Conservation (phyloP, 2,329 filamentous ascomycete species). For the Fusarium domesticum region DNA sequence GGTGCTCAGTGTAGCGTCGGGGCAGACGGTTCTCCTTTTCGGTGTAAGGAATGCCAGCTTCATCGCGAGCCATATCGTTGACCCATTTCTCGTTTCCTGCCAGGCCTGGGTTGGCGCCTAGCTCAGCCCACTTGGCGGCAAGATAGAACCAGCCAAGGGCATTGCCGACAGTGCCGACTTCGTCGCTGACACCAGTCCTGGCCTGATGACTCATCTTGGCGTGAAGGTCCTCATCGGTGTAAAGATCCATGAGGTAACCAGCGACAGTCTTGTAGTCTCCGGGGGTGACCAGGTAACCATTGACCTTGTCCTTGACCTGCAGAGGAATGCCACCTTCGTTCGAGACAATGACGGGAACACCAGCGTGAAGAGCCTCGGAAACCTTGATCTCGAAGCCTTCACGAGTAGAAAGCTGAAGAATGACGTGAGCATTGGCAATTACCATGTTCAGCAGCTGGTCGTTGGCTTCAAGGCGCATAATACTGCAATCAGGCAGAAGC, state of each 20-base stretch:
- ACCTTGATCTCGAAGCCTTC: slow-evolving; percentile 89
- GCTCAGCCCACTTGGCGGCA: slow-evolving; percentile 61
- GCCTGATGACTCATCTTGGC: slow-evolving; percentile 64
- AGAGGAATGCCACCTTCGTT: slow-evolving; percentile 76
- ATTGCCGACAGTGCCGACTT: slow-evolving; percentile 79
- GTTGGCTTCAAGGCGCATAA: slow-evolving; percentile 73
- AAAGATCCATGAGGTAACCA: slow-evolving; percentile 61
- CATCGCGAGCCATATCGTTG: slow-evolving; percentile 43
- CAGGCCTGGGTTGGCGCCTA: slow-evolving; percentile 47
- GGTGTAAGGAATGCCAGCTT: slow-evolving; percentile 57
- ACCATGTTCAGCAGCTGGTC: slow-evolving; percentile 79
- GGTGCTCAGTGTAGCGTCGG: slow-evolving; percentile 26
- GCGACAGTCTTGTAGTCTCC: slow-evolving; percentile 70
- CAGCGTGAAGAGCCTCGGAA: slow-evolving; percentile 77
- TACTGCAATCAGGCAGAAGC: slow-evolving; percentile 63
- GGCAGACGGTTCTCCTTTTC: slow-evolving; percentile 61
- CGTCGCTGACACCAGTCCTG: slow-evolving; percentile 67
- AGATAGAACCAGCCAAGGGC: slow-evolving; percentile 74
- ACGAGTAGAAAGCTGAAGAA: slow-evolving; percentile 74
- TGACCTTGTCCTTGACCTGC: slow-evolving; percentile 68
- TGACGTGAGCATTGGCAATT: slow-evolving; percentile 68
- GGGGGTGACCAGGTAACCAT: slow-evolving; percentile 70
- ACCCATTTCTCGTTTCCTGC: slow-evolving; percentile 51
- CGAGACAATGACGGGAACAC: slow-evolving; percentile 73
- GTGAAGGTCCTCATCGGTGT: slow-evolving; percentile 63